A percentile compares a stretch with the other conserved stretches of the same genome.
Evolutionary conservation across 2,329 filamentous ascomycete species (phyloP).

Genomic region (Hypoxylon sp.): DNA sequence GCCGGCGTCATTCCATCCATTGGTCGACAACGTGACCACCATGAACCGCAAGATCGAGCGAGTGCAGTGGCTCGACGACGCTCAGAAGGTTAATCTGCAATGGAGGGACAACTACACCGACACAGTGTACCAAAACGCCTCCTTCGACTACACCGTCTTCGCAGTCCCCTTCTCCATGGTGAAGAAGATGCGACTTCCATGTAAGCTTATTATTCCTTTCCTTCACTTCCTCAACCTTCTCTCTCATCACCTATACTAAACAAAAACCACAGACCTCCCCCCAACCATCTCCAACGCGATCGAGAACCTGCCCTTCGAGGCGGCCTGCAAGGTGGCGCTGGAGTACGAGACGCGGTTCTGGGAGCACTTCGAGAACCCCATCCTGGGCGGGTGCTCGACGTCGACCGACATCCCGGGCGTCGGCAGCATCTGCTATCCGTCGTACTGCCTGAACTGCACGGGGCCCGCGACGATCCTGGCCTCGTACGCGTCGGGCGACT

Average conservation of each 20-base stretch:
- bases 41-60: slow-evolving; percentile 66
- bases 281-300: slow-evolving; percentile 58
- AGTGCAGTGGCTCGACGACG: slow-evolving; percentile 60
- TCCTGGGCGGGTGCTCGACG: slow-evolving; percentile 70
- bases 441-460: slow-evolving; percentile 70
- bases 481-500: slow-evolving; percentile 61
- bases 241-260: slow-evolving; percentile 52
- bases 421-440: slow-evolving; percentile 71
- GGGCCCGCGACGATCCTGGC: slow-evolving; percentile 69
- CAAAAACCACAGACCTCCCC: slow-evolving; percentile 44
- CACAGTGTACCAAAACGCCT: slow-evolving; percentile 53
- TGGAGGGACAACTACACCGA: slow-evolving; percentile 60
- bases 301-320: slow-evolving; percentile 53
- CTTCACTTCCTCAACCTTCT: slow-evolving; percentile 45
- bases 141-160: slow-evolving; percentile 74
- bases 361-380: slow-evolving; percentile 61
- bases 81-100: slow-evolving; percentile 64
- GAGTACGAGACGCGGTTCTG: slow-evolving; percentile 73
- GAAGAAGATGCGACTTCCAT: slow-evolving; percentile 66
- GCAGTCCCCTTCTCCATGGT: slow-evolving; percentile 71
- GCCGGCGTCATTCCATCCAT: slow-evolving; percentile 68
- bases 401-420: slow-evolving; percentile 67
- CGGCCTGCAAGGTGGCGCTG: slow-evolving; percentile 68
- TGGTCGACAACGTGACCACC: slow-evolving; percentile 64
- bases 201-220: slow-evolving; percentile 8